Evolutionary conservation across 164 flowering plant species (phyloP).

Genomic region (Echeveria elegans): DNA sequence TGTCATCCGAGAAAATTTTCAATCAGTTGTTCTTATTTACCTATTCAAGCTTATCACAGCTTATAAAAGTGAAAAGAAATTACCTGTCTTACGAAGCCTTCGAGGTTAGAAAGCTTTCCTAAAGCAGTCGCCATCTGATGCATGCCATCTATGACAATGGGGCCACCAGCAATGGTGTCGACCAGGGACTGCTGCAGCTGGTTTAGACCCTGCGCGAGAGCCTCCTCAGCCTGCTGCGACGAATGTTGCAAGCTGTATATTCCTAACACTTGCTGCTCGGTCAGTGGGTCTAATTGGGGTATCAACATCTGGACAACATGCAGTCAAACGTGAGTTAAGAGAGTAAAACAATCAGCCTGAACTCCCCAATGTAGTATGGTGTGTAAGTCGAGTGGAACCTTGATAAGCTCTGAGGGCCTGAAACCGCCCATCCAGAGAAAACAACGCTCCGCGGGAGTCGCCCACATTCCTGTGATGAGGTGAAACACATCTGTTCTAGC

Average conservation of each 20-base stretch:
- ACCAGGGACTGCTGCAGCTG: slow-evolving; percentile 83
- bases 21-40: too few species aligned
- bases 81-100: slow-evolving; percentile 96
- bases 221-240: slow-evolving; percentile 92
- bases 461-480: slow-evolving; percentile 89
- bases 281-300: slow-evolving; percentile 73
- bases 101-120: slow-evolving; percentile 79
- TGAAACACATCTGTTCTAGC: slow-evolving; percentile 89
- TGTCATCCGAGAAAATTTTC: too few species aligned
- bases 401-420: slow-evolving; percentile 88
- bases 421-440: slow-evolving; percentile 99
- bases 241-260: slow-evolving; percentile 81
- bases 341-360: background rate
- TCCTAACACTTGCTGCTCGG: slow-evolving; percentile 86
- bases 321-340: background rate
- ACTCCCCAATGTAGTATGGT: background rate
- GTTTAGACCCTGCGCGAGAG: slow-evolving; percentile 83
- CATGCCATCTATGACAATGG: slow-evolving; percentile 48
- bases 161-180: slow-evolving; percentile 57
- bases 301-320: slow-evolving; percentile 46
- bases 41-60: too few species aligned
- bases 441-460: slow-evolving; percentile 88
- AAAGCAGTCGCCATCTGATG: slow-evolving; percentile 89
- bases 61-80: background rate
- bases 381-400: slow-evolving; percentile 31